Base-by-base conservation (phyloP, 495 filamentous ascomycete genomes). In the Daldinia caldariorum region DNA sequence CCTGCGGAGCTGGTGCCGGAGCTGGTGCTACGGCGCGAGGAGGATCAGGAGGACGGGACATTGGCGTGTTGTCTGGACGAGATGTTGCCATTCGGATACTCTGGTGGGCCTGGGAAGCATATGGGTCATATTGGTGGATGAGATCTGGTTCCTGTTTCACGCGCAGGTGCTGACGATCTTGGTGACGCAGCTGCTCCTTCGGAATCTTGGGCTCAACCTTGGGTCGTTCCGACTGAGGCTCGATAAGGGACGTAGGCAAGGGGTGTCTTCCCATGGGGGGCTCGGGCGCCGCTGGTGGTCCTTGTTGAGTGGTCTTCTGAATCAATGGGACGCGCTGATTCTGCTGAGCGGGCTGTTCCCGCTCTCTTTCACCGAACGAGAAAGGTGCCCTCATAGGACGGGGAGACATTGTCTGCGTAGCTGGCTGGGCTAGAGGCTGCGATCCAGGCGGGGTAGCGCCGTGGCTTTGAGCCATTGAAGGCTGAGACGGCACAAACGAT, bases 81-180 rank as follows among this genome's bases (percentile, higher is more conserved):
- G 80, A 69, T 47, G 75, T 63, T 51, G 77, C 69, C 53, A 68
- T 71, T 34, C 77, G 78, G 50, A 72, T 70, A 55, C 60, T 62
- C 35, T 61, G 72, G n/a, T 61, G 72, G 10, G 73, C 51, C 45
- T 61, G 76, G 45, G 74, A 67, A 22, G 66, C 72, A 16, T 73
- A 76, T 8, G 71, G 75, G 3, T 78, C 77, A 70, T 78, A 81
- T 20, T 78, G 76, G 45, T 75, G 67, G 18, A 65, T 58, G 13
- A 78, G 66, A 35, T 84, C 82, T 1, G 77, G 80, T 59, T 85
- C 83, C 63, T 83, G 81, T 69, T 83, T 83, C 43, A 82, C 78
- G 16, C 79, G 79, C 53, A 79, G 50, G 18, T 72, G 76, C 41
- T 73, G 76, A 16, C 69, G 76, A n/a, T 74, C 67, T 49, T 72